Conservation (phyloP, 228 moss, liverwort and hornwort species). For the Sphagnum fallax region DNA sequence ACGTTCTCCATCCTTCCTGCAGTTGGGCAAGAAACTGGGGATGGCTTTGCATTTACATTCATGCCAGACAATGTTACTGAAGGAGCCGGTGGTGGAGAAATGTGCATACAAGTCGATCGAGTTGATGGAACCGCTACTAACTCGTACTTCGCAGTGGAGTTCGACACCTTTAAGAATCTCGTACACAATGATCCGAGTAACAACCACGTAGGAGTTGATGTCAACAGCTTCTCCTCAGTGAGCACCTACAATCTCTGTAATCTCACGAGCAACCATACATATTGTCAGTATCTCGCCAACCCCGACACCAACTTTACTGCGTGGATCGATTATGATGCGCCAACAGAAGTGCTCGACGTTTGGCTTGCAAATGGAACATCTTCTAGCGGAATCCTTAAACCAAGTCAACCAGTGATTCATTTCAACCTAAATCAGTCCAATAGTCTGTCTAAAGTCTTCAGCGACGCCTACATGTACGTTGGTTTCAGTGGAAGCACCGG, state of each 20-base stretch:
- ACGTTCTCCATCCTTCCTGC: conserved; percentile 16
- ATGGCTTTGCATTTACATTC: conserved; percentile 55
- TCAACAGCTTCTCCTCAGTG: background rate
- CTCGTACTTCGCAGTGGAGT: conserved; percentile 41
- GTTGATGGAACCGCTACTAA: conserved; percentile 14
- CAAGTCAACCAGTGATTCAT: conserved; percentile 5
- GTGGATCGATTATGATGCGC: conserved; percentile 58
- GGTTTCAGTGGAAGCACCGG: conserved; percentile 26
- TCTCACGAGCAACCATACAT: background rate
- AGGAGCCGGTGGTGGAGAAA: background rate
- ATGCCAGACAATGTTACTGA: background rate
- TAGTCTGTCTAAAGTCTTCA: conserved; percentile 7
- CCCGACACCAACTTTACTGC: conserved; percentile 1
- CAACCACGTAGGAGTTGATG: conserved; percentile 35
- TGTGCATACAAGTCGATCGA: background rate
- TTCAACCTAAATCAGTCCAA: conserved; percentile 14
- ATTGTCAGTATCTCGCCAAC: too few relatives aligned
- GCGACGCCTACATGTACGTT: conserved; percentile 49
- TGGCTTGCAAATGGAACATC: conserved; percentile 24
- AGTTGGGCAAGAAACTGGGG: conserved; percentile 9
- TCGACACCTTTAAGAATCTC: conserved; percentile 18
- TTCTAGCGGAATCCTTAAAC: conserved; percentile 4
- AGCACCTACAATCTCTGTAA: background rate
- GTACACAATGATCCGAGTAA: conserved; percentile 4
- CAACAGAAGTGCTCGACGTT: conserved; percentile 24